Evolutionary conservation across 2,329 filamentous ascomycete genomes (phyloP), one percentile per base, ranked within the genome.

Genomic region (Pestalotiopsis sp.): DNA sequence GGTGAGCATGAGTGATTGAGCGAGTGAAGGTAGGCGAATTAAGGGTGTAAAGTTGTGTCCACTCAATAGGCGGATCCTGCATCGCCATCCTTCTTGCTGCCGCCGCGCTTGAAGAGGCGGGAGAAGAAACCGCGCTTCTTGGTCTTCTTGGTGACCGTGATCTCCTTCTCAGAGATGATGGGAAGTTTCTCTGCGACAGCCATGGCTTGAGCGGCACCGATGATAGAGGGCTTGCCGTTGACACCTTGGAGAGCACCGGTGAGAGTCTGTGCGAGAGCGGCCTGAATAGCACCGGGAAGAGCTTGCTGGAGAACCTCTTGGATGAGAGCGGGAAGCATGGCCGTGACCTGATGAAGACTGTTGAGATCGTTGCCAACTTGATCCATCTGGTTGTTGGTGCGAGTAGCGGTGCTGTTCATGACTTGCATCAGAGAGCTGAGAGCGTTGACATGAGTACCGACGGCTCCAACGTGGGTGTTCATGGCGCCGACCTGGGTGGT

Each of bases 241-340:
- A 27, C 57, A 7, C 25, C n/a, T 23, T 71, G 60, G 5, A 76
- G 55, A 4, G 70, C 71, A 3, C 63, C 58, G 55, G 72, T 55
- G 9, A 77, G 62, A 1, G 70, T 63, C 2, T 72, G 68, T 13
- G 45, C 67, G 59, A 78, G 25, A 3, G 71, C 70, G 1, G 2
- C 20, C 7, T 73, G 39, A 1, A 75, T 20, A 9, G 69, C 63
- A 0, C 58, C 66, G 0, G 70, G 71, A 3, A 77, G 20, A 25
- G 65, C 63, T 1, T 75, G 68, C n/a, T 70, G 41, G 20, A 74
- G 17, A 0, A 68, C 5, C n/a, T 72, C 66, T 0, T 70, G 13
- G 39, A 74, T 65, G 72, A 78, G 72, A 1, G 68, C 69, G 5
- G 77, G 76, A 23, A 78, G 41, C 70, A 77, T 72, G 62, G 70